Percentiles rank a stretch among this genome's conserved stretches.
phyloP scores from a whole-genome alignment of 805 yeast genomes.

The Candida parachauliodes region DNA sequence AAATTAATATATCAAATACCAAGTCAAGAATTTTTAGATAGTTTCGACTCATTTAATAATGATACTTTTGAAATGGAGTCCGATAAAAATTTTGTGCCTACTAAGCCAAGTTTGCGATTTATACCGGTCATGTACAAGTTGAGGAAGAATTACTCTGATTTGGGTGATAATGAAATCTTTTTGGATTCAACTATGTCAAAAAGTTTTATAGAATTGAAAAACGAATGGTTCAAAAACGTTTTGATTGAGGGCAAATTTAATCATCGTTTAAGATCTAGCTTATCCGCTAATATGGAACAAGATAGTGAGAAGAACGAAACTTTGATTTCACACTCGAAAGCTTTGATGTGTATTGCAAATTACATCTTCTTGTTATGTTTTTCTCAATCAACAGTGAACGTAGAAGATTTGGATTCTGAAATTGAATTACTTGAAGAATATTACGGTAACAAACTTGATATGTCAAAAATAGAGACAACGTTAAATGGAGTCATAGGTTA shows the following conservation, averaged over 20 bases:
- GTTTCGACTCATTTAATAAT: background rate
- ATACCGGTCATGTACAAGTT: slow-evolving; percentile 5
- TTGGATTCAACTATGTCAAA: slow-evolving; percentile 7
- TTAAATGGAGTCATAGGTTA: slow-evolving; percentile 21
- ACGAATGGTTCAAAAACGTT: slow-evolving; percentile 23
- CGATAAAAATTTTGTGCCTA: slow-evolving; percentile 4
- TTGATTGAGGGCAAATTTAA: background rate
- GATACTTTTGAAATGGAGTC: background rate
- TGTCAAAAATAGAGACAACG: slow-evolving; percentile 2
- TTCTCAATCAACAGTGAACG: background rate
- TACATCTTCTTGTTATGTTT: slow-evolving; percentile 8
- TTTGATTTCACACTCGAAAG: background rate
- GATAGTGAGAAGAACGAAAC: slow-evolving; percentile 2
- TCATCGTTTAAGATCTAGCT: background rate
- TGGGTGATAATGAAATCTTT: slow-evolving; percentile 2
- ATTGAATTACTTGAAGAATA: background rate
- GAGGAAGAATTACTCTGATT: background rate
- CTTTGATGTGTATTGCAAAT: slow-evolving; percentile 2
- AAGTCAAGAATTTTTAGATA: background rate
- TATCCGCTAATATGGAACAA: background rate
- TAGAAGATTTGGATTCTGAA: background rate
- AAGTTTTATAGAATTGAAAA: slow-evolving; percentile 24
- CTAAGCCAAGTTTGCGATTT: slow-evolving; percentile 10
- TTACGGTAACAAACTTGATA: slow-evolving; percentile 5
- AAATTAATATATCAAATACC: slow-evolving; percentile 5